Base-by-base conservation (phyloP, 2,329 filamentous ascomycete species). In the Pleoardoris graminearum region DNA sequence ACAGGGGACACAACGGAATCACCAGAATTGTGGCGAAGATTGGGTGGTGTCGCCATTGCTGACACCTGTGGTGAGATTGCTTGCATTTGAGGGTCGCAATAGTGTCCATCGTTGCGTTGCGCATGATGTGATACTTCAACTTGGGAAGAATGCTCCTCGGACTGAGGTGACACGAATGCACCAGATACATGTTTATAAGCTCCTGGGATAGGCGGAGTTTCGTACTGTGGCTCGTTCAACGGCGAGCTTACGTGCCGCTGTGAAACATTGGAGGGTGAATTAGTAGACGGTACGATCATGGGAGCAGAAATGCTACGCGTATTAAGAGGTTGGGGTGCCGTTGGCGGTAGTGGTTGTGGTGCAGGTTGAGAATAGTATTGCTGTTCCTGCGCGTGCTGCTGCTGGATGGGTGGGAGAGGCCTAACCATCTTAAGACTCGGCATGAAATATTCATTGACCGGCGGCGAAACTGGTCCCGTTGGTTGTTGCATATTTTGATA, bases 121-220 rank as follows among this genome's bases (percentile, higher is more conserved):
- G 33, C 16, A 30, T 54, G 21, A 29, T 52, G 51, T 25, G 50
- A 32, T 7, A 54, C 51, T 12, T 61, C 44, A 23, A 25, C 30
- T 17, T 25, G 49, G 10, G 59, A 55, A 25, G 59, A 58, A 21
- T 54, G 55, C 27, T 54, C 51, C 27, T 54, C 53, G 11, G 61
- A 58, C 12, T 51, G 46, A 21, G 68, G 64, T 30, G 68, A 67
- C 14, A 65, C 53, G 29, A 66, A 72, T 4, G 66, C 65, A 19
- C 69, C 66, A 37, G 60, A 63, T 6, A 71, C 70, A 43, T 64
- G 69, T 25, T 45, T 66, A 38, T 73, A 73, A 10, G 70, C 69
- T 17, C 66, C 67, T 27, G 70, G 70, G 43, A 73, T 72, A 14
- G 65, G 65, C 43, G 69, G 69, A 3, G 69, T 70, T 16, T 73